Evolutionary conservation across 1,284 basidiomycete species (phyloP).

Genomic region (Boletus sp.): DNA sequence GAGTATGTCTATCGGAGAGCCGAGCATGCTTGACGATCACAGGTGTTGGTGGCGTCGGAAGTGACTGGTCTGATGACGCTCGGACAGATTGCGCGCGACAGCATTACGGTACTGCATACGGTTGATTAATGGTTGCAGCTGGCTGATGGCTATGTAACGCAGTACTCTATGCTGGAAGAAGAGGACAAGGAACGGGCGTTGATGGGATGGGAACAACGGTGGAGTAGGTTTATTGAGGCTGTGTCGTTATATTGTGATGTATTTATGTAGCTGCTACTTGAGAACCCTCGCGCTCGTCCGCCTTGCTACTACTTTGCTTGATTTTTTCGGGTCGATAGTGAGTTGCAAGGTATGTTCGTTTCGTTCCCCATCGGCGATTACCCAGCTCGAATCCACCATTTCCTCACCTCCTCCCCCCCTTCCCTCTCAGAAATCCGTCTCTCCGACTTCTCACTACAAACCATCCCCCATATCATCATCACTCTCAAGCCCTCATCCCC

Average conservation of each 20-base stretch:
- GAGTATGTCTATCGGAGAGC: not conserved
- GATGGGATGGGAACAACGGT: conserved; percentile 49
- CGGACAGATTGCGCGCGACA: conserved; percentile 58
- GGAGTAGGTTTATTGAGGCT: conserved; percentile 49
- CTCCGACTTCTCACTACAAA: conserved; percentile 39
- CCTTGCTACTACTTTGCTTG: not conserved
- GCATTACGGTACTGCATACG: conserved; percentile 48
- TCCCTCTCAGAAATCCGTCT: conserved; percentile 32
- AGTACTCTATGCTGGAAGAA: conserved; percentile 53
- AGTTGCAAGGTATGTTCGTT: conserved; percentile 31
- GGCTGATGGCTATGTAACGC: conserved; percentile 1
- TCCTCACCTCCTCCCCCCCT: conserved; percentile 37
- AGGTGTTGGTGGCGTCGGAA: conserved; percentile 66
- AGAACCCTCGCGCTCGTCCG: conserved; percentile 4
- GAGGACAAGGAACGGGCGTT: conserved; percentile 48
- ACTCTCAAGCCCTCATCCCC: conserved; percentile 39
- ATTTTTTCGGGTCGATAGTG: not conserved
- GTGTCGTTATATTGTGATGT: conserved; percentile 29
- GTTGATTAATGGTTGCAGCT: not conserved
- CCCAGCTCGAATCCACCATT: conserved; percentile 37
- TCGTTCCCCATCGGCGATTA: conserved; percentile 25
- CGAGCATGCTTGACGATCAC: not conserved
- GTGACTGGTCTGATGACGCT: conserved; percentile 60
- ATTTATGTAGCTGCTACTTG: conserved; percentile 12
- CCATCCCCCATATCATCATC: conserved; percentile 39